These are phyloP conservation scores for Amanita rubescens DNA, from an alignment of 768 basidiomycete genomes.

Conservation along the genomic window DNA sequence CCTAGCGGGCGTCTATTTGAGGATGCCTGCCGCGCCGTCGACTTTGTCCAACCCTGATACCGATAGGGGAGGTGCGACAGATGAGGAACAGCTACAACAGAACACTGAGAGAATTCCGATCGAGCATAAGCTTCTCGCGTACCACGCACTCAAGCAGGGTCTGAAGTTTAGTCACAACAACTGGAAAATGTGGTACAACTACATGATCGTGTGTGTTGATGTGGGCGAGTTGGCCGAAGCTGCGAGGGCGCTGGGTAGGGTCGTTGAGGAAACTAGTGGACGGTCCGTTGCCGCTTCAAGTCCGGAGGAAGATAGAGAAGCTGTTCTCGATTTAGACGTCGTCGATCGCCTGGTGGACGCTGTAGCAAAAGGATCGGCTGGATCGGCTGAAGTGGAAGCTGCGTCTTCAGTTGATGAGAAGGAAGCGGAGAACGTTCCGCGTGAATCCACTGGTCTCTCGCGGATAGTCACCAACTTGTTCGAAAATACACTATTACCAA, in stretches of 20 bases:
- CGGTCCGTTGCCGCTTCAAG: constrained; percentile 13
- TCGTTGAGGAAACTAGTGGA: constrained; percentile 68
- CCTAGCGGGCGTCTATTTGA: constrained; percentile 88
- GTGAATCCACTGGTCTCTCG: constrained; percentile 53
- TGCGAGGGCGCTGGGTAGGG: constrained; percentile 70
- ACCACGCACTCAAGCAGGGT: constrained; percentile 87
- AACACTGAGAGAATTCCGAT: constrained; percentile 37
- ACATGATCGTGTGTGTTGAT: constrained; percentile 89
- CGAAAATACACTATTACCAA: constrained; percentile 72
- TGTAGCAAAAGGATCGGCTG: constrained; percentile 51
- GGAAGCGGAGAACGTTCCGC: neutral
- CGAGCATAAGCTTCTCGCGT: constrained; percentile 79
- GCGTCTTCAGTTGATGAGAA: constrained; percentile 10
- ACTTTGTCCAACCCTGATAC: neutral
- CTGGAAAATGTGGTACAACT: constrained; percentile 99
- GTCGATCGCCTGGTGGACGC: constrained; percentile 85
- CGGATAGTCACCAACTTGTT: constrained; percentile 68
- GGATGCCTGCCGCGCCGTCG: constrained; percentile 45
- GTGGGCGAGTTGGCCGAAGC: constrained; percentile 90
- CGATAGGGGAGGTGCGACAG: constrained; percentile 16
- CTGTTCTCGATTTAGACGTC: constrained; percentile 76
- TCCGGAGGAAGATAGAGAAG: constrained; percentile 24
- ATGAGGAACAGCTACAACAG: constrained; percentile 24
- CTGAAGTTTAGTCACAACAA: constrained; percentile 79
- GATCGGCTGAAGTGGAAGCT: constrained; percentile 30